Percentiles rank a stretch among this genome's conserved stretches.
phyloP scores from a whole-genome alignment of 768 basidiomycete species.

The Pulveroboletus sp. region DNA sequence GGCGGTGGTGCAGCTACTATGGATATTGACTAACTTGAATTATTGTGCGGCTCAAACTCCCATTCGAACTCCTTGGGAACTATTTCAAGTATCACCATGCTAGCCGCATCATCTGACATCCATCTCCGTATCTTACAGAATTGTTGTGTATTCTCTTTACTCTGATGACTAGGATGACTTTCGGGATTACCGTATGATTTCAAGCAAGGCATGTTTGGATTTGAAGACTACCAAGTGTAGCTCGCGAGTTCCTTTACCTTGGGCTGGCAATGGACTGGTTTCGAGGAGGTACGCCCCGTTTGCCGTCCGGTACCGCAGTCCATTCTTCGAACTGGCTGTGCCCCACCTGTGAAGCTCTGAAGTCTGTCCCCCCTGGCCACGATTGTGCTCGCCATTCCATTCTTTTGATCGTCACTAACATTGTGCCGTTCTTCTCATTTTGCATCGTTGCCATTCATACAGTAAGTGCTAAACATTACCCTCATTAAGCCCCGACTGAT shows the following conservation, averaged over 20 bases:
- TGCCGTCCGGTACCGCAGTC: too few species aligned
- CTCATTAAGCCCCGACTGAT: background rate
- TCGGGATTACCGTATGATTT: too few species aligned
- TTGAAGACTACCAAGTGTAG: too few species aligned
- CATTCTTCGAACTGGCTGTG: too few species aligned
- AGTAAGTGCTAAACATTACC: background rate
- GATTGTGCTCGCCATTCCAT: background rate
- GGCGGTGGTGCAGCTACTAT: conserved; percentile 16
- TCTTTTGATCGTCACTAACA: background rate
- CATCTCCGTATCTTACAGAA: conserved; percentile 27
- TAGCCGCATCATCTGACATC: conserved; percentile 13
- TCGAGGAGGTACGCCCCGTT: too few species aligned
- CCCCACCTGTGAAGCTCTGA: background rate
- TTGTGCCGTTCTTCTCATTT: background rate
- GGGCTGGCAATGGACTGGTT: background rate
- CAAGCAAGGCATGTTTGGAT: too few species aligned
- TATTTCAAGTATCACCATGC: conserved; percentile 12
- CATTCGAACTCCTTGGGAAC: conserved; percentile 8
- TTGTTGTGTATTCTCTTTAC: conserved; percentile 16
- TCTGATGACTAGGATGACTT: background rate
- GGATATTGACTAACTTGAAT: conserved; percentile 25
- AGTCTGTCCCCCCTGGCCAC: background rate
- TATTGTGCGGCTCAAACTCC: conserved; percentile 1
- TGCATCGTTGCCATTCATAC: background rate
- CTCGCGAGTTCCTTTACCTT: background rate